Evolutionary conservation across 2,329 filamentous ascomycete genomes (phyloP).

Genomic region (Aspergillus sclerotialis): DNA sequence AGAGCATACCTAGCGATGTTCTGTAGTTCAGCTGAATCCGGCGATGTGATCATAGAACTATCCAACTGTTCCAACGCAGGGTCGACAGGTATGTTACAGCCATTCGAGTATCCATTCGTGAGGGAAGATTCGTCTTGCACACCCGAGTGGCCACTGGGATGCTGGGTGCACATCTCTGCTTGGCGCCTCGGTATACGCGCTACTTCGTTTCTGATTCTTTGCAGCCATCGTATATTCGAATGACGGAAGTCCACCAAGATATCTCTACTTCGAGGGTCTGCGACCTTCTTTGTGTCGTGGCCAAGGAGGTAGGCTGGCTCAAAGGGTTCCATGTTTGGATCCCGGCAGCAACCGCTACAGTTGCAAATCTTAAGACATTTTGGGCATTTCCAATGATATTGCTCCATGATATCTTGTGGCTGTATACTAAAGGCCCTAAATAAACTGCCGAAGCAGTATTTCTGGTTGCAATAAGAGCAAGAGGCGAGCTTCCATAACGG

Average conservation of each 20-base stretch:
- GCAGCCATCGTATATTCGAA: slow-evolving; percentile 81
- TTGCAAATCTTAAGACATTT: slow-evolving; percentile 82
- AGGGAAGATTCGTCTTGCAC: slow-evolving; percentile 22
- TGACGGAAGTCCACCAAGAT: slow-evolving; percentile 82
- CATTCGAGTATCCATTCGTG: slow-evolving; percentile 3
- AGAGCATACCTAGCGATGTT: neutral
- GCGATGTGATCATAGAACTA: slow-evolving; percentile 8
- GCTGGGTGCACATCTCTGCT: slow-evolving; percentile 44
- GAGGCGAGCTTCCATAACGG: slow-evolving; percentile 77
- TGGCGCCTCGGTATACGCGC: slow-evolving; percentile 42
- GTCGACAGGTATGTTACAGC: slow-evolving; percentile 36
- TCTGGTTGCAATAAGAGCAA: slow-evolving; percentile 67
- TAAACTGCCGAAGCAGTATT: slow-evolving; percentile 88
- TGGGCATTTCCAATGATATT: slow-evolving; percentile 79
- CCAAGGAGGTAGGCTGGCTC: slow-evolving; percentile 84
- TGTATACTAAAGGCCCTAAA: slow-evolving; percentile 88
- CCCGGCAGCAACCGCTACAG: slow-evolving; percentile 69
- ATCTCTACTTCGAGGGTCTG: slow-evolving; percentile 86
- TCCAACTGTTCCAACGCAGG: slow-evolving; percentile 28
- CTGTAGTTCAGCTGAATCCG: slow-evolving; percentile 2
- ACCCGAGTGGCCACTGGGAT: slow-evolving; percentile 38
- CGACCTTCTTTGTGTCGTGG: slow-evolving; percentile 83
- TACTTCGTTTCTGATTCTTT: slow-evolving; percentile 49
- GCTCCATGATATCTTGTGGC: slow-evolving; percentile 74
- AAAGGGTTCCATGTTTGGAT: slow-evolving; percentile 66